phyloP scores from a whole-genome alignment of 2,329 filamentous ascomycete species.

The Sclerotinia trifoliorum region DNA sequence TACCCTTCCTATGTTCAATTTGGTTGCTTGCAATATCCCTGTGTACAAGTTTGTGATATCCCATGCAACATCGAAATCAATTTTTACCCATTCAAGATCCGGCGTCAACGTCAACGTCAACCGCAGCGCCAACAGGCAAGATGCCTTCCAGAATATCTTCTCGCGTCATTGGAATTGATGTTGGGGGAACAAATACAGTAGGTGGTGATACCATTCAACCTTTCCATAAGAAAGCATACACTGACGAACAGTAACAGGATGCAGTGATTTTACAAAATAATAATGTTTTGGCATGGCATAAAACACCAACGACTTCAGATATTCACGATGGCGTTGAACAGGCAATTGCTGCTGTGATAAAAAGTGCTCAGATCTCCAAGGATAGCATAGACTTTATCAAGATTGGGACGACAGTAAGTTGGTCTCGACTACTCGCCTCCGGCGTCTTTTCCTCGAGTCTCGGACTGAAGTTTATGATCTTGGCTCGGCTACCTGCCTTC shows the following conservation, averaged over 20 bases:
- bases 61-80: not conserved
- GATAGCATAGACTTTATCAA: slow-evolving; percentile 47
- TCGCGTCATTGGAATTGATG: slow-evolving; percentile 46
- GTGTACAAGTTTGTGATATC: not conserved
- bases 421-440: not conserved
- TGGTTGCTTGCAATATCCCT: not conserved
- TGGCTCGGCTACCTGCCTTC: not conserved
- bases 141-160: slow-evolving; percentile 32
- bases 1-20: not conserved
- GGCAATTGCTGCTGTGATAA: slow-evolving; percentile 47
- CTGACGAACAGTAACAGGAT: slow-evolving; percentile 23
- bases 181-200: slow-evolving; percentile 58
- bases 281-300: slow-evolving; percentile 45
- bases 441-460: not conserved
- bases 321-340: slow-evolving; percentile 50
- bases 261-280: slow-evolving; percentile 35
- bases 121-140: not conserved
- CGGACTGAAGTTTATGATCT: too few relatives aligned
- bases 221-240: not conserved
- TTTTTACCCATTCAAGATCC: not conserved
- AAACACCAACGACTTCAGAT: slow-evolving; percentile 51
- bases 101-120: too few relatives aligned
- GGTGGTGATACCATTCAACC: not conserved
- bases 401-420: slow-evolving; percentile 44
- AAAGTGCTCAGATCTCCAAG: slow-evolving; percentile 42